phyloP scores from a whole-genome alignment of 208 protist genomes.

The Leishmania martiniquensis region DNA sequence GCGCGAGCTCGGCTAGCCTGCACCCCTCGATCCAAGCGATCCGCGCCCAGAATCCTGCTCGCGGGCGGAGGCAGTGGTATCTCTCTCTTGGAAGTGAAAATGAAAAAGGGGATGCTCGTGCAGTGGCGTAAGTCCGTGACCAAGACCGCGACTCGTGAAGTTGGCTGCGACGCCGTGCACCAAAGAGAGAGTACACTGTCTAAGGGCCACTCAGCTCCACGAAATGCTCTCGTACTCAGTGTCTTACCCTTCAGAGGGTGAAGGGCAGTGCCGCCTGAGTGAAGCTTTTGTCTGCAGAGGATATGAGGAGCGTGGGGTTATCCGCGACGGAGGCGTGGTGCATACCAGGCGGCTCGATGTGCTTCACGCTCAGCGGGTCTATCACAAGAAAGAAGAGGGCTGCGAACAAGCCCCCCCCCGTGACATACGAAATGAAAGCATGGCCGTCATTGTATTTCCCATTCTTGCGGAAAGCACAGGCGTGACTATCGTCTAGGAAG shows the following conservation, averaged over 20 bases:
- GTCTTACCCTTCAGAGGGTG: background rate
- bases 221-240: no score
- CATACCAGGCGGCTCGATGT: no score
- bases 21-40: background rate
- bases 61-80: background rate
- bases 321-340: no score
- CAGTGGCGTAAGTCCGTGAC: background rate
- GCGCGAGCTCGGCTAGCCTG: background rate
- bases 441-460: background rate
- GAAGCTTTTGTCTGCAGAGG: no score
- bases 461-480: background rate
- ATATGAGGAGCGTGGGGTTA: background rate
- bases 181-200: no score
- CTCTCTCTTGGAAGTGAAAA: background rate
- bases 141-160: background rate
- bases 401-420: no score
- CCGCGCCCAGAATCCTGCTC: background rate
- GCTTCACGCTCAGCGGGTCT: background rate
- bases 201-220: background rate
- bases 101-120: background rate
- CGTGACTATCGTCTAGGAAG: background rate
- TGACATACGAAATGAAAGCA: background rate
- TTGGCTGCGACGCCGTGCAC: background rate
- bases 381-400: background rate
- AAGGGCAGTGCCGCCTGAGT: no score